These are phyloP conservation scores for Boeremia lycopersici DNA, from an alignment of 2,329 filamentous ascomycete genomes.

Conservation along the genomic window DNA sequence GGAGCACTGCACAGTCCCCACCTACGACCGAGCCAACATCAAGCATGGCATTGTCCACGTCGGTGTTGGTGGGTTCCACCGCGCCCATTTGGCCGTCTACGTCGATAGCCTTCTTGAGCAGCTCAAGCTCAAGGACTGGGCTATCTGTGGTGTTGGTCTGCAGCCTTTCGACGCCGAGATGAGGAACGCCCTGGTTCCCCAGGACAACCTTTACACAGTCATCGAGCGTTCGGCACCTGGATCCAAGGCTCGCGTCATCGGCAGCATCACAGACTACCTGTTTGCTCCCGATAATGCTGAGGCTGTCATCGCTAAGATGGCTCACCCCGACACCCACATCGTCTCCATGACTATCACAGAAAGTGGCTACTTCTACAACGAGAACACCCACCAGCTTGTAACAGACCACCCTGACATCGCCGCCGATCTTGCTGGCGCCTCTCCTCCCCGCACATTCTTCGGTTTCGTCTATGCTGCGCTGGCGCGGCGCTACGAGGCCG, in stretches of 20 bases:
- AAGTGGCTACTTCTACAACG: slow-evolving; percentile 39
- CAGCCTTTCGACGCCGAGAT: slow-evolving; percentile 36
- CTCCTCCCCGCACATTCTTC: slow-evolving; percentile 34
- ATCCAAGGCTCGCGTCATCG: slow-evolving; percentile 31
- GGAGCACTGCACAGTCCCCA: slow-evolving; percentile 30
- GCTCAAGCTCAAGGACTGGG: slow-evolving; percentile 34
- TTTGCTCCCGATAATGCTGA: slow-evolving; percentile 37
- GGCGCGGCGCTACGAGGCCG: slow-evolving; percentile 32
- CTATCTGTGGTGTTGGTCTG: slow-evolving; percentile 37
- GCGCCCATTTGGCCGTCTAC: slow-evolving; percentile 36
- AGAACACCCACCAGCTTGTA: slow-evolving; percentile 37
- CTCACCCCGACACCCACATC: slow-evolving; percentile 37
- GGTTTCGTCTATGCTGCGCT: slow-evolving; percentile 36
- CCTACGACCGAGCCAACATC: slow-evolving; percentile 30
- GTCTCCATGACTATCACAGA: slow-evolving; percentile 40
- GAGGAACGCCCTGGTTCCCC: slow-evolving; percentile 30
- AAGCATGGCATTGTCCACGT: slow-evolving; percentile 41
- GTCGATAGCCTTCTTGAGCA: slow-evolving; percentile 37
- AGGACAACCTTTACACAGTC: slow-evolving; percentile 39
- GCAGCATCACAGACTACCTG: slow-evolving; percentile 37
- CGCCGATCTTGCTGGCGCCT: slow-evolving; percentile 29
- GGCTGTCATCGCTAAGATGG: slow-evolving; percentile 39
- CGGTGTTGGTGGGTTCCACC: slow-evolving; percentile 38
- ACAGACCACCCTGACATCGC: slow-evolving; percentile 35
- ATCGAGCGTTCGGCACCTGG: slow-evolving; percentile 34